These are phyloP conservation scores for Saprolegnia diclina DNA, from an alignment of 352 stramenopile genomes.

Conservation along the genomic window DNA sequence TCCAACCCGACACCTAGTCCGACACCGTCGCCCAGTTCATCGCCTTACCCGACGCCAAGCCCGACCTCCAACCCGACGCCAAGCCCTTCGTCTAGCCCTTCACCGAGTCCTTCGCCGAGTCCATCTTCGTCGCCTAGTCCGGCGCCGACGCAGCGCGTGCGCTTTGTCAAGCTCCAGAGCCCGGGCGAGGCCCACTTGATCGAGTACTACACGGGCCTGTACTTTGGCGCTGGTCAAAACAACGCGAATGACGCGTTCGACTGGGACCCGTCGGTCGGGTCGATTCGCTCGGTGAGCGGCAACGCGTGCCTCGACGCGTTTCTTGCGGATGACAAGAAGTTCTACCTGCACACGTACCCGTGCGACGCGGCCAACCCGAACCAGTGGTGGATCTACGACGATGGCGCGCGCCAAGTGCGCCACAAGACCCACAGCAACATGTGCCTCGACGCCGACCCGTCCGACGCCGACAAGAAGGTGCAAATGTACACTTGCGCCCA, in stretches of 20 bases:
- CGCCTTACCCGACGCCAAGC: background rate
- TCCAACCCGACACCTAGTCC: background rate
- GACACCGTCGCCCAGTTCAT: background rate
- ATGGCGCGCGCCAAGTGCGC: conserved; percentile 34
- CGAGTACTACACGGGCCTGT: background rate
- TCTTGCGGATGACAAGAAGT: background rate
- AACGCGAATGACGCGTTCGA: background rate
- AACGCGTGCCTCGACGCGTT: conserved; percentile 29
- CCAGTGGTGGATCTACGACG: conserved; percentile 31
- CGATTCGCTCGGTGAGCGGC: background rate
- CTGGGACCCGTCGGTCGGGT: background rate
- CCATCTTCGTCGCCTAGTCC: background rate
- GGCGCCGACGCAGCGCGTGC: background rate
- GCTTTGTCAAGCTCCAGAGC: background rate
- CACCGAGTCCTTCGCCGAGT: background rate
- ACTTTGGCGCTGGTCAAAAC: background rate
- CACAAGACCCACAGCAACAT: conserved; percentile 42
- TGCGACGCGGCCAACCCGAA: conserved; percentile 45
- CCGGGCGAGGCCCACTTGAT: background rate
- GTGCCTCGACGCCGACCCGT: conserved; percentile 49
- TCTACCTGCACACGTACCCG: conserved; percentile 40
- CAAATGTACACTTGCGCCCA: background rate
- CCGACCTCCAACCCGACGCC: too few relatives aligned
- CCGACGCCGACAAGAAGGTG: background rate
- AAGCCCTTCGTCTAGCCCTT: background rate